Base-by-base conservation (phyloP, 2,329 filamentous ascomycete species). In the Talaromyces sp. region DNA sequence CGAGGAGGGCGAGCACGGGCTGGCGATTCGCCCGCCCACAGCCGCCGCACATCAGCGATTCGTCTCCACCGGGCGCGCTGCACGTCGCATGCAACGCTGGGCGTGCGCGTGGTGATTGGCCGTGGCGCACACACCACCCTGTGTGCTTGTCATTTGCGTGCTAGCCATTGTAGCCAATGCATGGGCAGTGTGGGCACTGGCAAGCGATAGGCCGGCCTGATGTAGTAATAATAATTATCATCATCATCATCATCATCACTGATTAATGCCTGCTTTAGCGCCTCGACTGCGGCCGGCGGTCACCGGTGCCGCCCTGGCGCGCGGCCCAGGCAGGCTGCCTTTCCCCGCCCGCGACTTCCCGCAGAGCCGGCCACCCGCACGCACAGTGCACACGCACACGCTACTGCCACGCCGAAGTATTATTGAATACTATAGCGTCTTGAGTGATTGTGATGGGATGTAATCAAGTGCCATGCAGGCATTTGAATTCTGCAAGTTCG, bases 21-120 rank as follows among this genome's bases (percentile, higher is more conserved):
- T 9, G 19, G 31, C 29, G 48, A 38, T 41, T 48, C 10, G 24
- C 41, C 32, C 26, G 54, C 41, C 48, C 58, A 56, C 59, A 61
- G 59, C 55, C 59, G 59, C 59, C 55, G 58, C 17, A 46, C 43
- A 46, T 46, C 43, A 46, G 43, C 43, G 43, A 46, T 54, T 54
- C 31, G 26, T 54, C 31, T n/a, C 51, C 17, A 35, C 50, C 11
- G 26, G 24, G 24, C 17, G 41, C 19, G 24, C 29, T 29, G 50
- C 24, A 31, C 51, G 51, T 31, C 31, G 26, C 51, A 53, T 53
- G 51, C 51, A 53, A 53, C 51, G 17, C n/a, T 29, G 51, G 21
- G 43, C 43, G 12, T 10, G 19, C 43, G 43, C n/a, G n/a, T 11
- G 14, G n/a, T 46, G 43, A 46, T 46, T 46, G 43, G 41, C 10